Evolutionary conservation across 2,329 filamentous ascomycete species (phyloP).

Genomic region (Fusarium sublunatum): DNA sequence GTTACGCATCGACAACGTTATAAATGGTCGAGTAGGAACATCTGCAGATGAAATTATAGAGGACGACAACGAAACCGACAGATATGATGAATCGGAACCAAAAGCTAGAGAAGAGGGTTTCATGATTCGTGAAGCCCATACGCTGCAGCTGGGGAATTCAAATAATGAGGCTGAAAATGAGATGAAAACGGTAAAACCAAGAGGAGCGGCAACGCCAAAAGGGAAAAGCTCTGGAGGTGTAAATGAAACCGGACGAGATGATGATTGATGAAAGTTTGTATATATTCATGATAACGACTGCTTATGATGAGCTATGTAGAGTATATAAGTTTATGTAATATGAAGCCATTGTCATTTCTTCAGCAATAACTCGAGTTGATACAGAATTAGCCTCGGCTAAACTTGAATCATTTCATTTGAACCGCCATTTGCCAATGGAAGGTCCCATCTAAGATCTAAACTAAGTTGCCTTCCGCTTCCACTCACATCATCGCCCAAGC

Average conservation of each 20-base stretch:
- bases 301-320: constrained; percentile 10
- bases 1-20: constrained; percentile 54
- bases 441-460: background rate
- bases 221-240: background rate
- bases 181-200: constrained; percentile 7
- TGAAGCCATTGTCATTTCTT: constrained; percentile 2
- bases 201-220: constrained; percentile 9
- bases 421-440: background rate
- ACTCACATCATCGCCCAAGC: constrained; percentile 19
- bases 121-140: constrained; percentile 21
- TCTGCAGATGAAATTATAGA: constrained; percentile 41
- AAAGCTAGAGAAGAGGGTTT: constrained; percentile 16
- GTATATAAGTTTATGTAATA: background rate
- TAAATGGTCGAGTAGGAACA: constrained; percentile 49
- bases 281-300: constrained; percentile 27
- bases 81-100: constrained; percentile 17
- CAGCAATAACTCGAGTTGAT: background rate
- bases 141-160: constrained; percentile 6
- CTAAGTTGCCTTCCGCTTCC: constrained; percentile 7
- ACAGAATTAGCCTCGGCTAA: background rate
- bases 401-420: background rate
- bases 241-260: constrained; percentile 15
- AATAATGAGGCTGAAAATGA: background rate
- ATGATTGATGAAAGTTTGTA: constrained; percentile 36
- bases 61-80: constrained; percentile 38